Base-by-base conservation (phyloP, 169 alveolate genomes). In the Plasmodium inui region DNA sequence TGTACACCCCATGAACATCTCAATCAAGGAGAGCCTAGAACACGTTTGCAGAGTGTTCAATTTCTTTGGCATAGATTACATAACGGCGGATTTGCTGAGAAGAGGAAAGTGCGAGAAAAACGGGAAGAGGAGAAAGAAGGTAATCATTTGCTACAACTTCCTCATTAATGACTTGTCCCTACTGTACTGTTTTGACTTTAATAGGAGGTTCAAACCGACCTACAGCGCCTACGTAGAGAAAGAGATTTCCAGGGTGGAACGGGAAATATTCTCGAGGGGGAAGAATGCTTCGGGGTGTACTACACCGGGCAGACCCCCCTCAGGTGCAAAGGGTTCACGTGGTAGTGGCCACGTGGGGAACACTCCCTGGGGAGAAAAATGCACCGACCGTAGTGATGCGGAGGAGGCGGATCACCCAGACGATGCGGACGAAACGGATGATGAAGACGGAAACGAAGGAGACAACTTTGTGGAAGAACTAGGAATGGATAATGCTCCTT, bases 11-110 rank as follows among this genome's bases (percentile, higher is more conserved):
- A 88, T 88, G 94, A 88, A 71, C 41, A 88, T 88, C 30, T 57
- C 88, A 34, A 76, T 88, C 34, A 88, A 88, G 82, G 94, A 88
- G 30, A 88, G 94, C 39, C 71, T 88, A 78, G 94, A 88, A 57
- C 94, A 88, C 55, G 71, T 88, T 32, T 88, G 94, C 26, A 71
- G 70, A 4, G 94, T 88, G 67, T 88, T 88, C 32, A 39, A 19
- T 28, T 88, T 53, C 37, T 88, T 78, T 78, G 94, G 94, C 5
- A 88, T 88, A 53, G 94, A 88, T 34, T 88, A 88, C 72, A 88
- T 88, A 74, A 76, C 94, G 61, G 76, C 94, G 1, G 94, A 88
- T 34, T 6, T 76, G 30, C 50, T 88, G 1, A 88, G 94, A 78
- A 88, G 94, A 78, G 94, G 94, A 26, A 88, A 88, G 32, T 76